Evolutionary conservation across 805 yeast genomes (phyloP).

Genomic region (Clavispora santaluciae): DNA sequence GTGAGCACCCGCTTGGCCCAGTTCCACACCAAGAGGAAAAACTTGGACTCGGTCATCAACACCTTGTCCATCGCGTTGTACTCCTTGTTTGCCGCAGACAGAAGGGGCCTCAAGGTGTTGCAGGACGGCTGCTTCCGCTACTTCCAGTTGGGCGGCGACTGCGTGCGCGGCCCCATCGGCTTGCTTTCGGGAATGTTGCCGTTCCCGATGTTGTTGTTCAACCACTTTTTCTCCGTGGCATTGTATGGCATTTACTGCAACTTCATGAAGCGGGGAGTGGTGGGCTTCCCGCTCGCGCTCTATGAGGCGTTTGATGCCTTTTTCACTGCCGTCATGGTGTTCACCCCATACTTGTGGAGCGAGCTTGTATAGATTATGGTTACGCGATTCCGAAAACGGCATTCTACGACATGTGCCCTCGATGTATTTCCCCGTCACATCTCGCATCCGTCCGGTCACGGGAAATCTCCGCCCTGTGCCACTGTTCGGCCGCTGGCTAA

Average conservation of each 20-base stretch:
- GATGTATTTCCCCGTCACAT: too few species aligned
- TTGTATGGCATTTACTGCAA: slow-evolving; percentile 74
- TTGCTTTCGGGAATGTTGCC: slow-evolving; percentile 80
- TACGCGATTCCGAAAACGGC: too few species aligned
- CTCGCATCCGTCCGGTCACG: too few species aligned
- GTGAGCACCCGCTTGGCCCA: slow-evolving; percentile 54
- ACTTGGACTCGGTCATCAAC: slow-evolving; percentile 77
- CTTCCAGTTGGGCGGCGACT: slow-evolving; percentile 78
- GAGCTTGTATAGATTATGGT: slow-evolving; percentile 30
- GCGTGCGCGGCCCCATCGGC: slow-evolving; percentile 73
- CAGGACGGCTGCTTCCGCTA: slow-evolving; percentile 89
- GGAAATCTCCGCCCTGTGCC: too few species aligned
- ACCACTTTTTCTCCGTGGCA: slow-evolving; percentile 89
- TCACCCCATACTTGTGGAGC: slow-evolving; percentile 68
- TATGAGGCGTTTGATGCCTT: slow-evolving; percentile 64
- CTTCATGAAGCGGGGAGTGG: slow-evolving; percentile 57
- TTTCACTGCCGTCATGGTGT: slow-evolving; percentile 68
- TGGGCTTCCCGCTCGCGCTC: slow-evolving; percentile 66
- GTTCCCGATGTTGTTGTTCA: slow-evolving; percentile 65
- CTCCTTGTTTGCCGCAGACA: slow-evolving; percentile 85
- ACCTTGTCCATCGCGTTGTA: slow-evolving; percentile 88
- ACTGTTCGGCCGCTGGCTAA: too few species aligned
- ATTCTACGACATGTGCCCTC: too few species aligned
- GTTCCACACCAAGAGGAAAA: slow-evolving; percentile 77
- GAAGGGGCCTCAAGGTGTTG: slow-evolving; percentile 55